phyloP scores from a whole-genome alignment of 2,329 filamentous ascomycete species.

The Fusarium buxicola region DNA sequence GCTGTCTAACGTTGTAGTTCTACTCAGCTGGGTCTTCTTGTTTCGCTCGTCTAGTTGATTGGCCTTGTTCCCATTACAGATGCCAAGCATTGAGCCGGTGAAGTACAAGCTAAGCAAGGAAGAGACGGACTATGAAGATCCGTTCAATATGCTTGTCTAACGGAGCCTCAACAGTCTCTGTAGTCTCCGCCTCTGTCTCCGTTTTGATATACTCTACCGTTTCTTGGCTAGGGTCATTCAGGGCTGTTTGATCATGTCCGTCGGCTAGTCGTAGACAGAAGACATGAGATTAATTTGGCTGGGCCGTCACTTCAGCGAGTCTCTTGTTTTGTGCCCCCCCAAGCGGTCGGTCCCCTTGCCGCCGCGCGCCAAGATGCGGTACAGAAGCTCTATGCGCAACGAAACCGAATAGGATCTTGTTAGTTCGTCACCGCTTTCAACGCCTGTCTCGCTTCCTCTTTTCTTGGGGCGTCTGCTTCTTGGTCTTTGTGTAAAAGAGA shows the following conservation, averaged over 20 bases:
- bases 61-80: slow-evolving; percentile 21
- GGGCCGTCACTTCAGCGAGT: no score
- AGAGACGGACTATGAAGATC: slow-evolving; percentile 7
- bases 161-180: slow-evolving; percentile 18
- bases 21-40: slow-evolving; percentile 3
- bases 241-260: slow-evolving; percentile 18
- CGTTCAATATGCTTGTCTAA: slow-evolving; percentile 37
- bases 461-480: no score
- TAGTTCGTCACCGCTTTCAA: neutral
- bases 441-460: neutral
- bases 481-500: neutral
- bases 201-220: slow-evolving; percentile 1
- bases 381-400: neutral
- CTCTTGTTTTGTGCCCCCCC: no score
- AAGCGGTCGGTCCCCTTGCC: no score
- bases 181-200: slow-evolving; percentile 20
- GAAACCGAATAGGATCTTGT: neutral
- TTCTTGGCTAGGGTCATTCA: slow-evolving; percentile 21
- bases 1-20: neutral
- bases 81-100: slow-evolving; percentile 27
- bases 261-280: no score
- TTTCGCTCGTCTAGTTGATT: slow-evolving; percentile 23
- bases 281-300: no score
- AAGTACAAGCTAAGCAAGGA: slow-evolving; percentile 2
- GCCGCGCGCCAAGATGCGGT: slow-evolving; percentile 12